Base-by-base conservation (phyloP, 768 basidiomycete species). In the Crassisporium funariophilum region DNA sequence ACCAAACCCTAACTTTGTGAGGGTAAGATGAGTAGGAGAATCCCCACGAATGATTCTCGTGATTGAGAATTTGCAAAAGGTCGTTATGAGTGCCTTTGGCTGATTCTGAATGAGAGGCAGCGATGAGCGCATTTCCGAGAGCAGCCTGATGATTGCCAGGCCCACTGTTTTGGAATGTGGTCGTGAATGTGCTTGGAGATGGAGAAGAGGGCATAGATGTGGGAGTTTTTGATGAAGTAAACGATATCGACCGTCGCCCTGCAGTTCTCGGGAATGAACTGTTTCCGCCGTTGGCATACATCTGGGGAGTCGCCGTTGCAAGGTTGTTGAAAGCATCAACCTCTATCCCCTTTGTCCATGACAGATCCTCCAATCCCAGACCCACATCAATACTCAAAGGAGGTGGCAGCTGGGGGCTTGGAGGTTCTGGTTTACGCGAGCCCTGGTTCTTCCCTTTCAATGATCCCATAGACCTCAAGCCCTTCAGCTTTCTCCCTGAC, bases 91-190 rank as follows among this genome's bases (percentile, higher is more conserved):
- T 90, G 38, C 97, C 95, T 53, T 86, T 86, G 19, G 92, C 81
- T 4, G 92, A 93, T 63, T 98, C 95, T 2, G 95, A 88, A 63
- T 99, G 95, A 1, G 93, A 95, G 0, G 95, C 95, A 17, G 91
- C 91, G 34, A 95, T 84, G 23, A 99, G 77, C 2, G 93, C 93
- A 48, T 88, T 92, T 25, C 86, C 91, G n/a, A 98, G 75, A 2
- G 84, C 77, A 11, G 80, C 84, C 54, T 90, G 87, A 58, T 80
- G 80, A 47, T 59, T 74, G 62, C 65, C n/a, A 69, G 61, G 10
- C 57, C 60, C 42, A 33, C 47, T 56, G 20, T 66, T 58, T 40
- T 61, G 58, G 53, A 65, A 70, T 13, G 68, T 66, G 6, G 73
- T 62, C 44, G 67, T 64, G 50, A 67, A 62, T 33, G 70, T 62